Conservation (phyloP, 306 rosid genomes). For the Astragalus membranaceus region DNA sequence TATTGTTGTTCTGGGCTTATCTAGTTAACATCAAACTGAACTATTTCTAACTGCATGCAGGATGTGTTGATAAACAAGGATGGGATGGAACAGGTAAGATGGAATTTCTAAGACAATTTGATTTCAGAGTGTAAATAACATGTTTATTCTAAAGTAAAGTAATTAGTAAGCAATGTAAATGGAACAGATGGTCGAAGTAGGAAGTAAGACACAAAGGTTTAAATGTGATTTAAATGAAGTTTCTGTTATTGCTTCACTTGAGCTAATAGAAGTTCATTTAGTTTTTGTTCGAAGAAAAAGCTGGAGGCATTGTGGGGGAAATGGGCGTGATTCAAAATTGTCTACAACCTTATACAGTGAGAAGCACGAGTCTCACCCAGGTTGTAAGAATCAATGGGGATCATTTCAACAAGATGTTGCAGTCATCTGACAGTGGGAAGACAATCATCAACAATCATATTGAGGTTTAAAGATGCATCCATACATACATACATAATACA, state of each 20-base stretch:
- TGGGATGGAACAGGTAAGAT: slow-evolving; percentile 71
- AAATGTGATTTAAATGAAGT: slow-evolving; percentile 1
- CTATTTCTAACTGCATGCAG: slow-evolving; percentile 52
- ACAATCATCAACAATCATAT: slow-evolving; percentile 44
- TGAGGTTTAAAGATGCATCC: slow-evolving; percentile 42
- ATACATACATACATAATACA: slow-evolving; percentile 3
- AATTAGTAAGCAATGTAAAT: not conserved
- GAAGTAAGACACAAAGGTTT: not conserved
- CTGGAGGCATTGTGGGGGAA: slow-evolving; percentile 74
- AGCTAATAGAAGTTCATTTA: slow-evolving; percentile 28
- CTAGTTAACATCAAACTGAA: slow-evolving; percentile 15
- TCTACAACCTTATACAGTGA: slow-evolving; percentile 84
- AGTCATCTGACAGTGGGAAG: slow-evolving; percentile 59
- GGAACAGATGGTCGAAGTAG: not conserved
- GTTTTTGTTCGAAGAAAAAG: slow-evolving; percentile 51
- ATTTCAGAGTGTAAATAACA: not conserved
- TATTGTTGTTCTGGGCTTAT: not conserved
- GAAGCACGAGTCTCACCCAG: slow-evolving; percentile 71
- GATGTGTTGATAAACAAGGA: slow-evolving; percentile 56
- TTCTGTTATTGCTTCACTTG: slow-evolving; percentile 11
- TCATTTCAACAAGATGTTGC: slow-evolving; percentile 68
- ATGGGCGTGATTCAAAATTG: slow-evolving; percentile 64
- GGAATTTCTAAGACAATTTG: slow-evolving; percentile 1
- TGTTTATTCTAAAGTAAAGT: not conserved
- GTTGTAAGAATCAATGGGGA: slow-evolving; percentile 60